phyloP scores from a whole-genome alignment of 495 filamentous ascomycete genomes.

The Melanomma pulvis-pyrius region DNA sequence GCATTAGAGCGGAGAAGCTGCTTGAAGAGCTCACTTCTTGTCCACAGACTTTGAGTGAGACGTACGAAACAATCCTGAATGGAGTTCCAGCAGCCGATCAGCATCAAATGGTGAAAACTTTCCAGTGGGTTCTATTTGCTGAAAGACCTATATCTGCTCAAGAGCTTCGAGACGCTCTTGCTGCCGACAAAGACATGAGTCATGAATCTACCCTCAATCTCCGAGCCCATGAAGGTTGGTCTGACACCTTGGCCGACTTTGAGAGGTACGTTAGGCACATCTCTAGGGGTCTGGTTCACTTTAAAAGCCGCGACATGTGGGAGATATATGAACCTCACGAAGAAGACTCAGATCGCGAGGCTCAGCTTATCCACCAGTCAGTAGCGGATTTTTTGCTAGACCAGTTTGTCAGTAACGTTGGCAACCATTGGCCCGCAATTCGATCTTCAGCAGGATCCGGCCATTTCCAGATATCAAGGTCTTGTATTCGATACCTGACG shows the following conservation, averaged over 20 bases:
- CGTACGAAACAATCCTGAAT: conserved; percentile 4
- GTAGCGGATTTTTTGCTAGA: conserved; percentile 16
- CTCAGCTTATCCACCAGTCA: conserved; percentile 18
- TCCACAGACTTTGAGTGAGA: not conserved
- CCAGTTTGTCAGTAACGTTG: conserved; percentile 5
- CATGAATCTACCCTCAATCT: not conserved
- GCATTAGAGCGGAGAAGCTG: conserved; percentile 6
- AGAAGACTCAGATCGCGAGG: conserved; percentile 15
- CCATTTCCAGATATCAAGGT: conserved; percentile 15
- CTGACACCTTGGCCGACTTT: not conserved
- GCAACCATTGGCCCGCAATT: not conserved
- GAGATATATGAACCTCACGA: conserved; percentile 11
- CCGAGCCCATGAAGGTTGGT: conserved; percentile 2
- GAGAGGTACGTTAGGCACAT: conserved; percentile 7
- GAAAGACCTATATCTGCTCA: conserved; percentile 7
- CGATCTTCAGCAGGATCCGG: not conserved
- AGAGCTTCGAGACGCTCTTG: conserved; percentile 19
- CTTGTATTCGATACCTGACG: conserved; percentile 17
- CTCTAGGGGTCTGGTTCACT: conserved; percentile 8
- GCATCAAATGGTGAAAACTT: conserved; percentile 12
- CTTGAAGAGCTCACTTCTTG: conserved; percentile 3
- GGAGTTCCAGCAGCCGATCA: not conserved
- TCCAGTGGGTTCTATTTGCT: conserved; percentile 13
- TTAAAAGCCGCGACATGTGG: conserved; percentile 10
- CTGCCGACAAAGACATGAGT: conserved; percentile 15